These are phyloP conservation scores for Microcyclospora tardicrescens DNA, from an alignment of 2,329 filamentous ascomycete species.

Conservation along the genomic window DNA sequence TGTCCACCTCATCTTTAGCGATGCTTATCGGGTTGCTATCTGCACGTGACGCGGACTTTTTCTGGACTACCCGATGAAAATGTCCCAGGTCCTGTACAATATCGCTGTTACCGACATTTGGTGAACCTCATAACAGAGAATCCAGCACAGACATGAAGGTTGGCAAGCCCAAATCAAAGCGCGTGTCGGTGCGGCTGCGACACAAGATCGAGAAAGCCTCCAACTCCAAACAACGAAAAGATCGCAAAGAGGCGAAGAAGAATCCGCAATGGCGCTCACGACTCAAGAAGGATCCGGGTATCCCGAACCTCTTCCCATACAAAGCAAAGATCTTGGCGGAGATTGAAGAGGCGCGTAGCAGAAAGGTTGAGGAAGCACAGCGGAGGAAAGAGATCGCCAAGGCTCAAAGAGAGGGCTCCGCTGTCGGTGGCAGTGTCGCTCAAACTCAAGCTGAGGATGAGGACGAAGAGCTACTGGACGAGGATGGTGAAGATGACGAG, in stretches of 20 bases:
- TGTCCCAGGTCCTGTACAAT: no score
- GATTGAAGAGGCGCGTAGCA: constrained; percentile 74
- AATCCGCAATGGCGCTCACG: constrained; percentile 94
- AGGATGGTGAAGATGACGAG: constrained; percentile 20
- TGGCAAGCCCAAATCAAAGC: constrained; percentile 77
- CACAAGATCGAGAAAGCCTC: constrained; percentile 95
- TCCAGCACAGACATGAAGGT: constrained; percentile 17
- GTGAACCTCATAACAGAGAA: no score
- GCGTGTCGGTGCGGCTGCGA: constrained; percentile 72
- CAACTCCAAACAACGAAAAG: constrained; percentile 78
- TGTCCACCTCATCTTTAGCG: no score
- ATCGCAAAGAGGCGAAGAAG: constrained; percentile 81
- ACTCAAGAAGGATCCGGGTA: constrained; percentile 94
- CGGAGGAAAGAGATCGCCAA: constrained; percentile 57
- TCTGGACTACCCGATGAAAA: no score
- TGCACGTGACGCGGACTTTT: no score
- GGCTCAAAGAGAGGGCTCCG: constrained; percentile 26
- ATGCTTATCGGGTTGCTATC: no score
- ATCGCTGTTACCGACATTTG: no score
- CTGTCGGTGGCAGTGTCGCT: constrained; percentile 24
- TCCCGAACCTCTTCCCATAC: constrained; percentile 94
- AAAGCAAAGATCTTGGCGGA: constrained; percentile 91
- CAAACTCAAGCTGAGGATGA: constrained; percentile 37
- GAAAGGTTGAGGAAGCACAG: constrained; percentile 67
- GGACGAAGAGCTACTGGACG: constrained; percentile 35